Evolutionary conservation across 441 rosid genomes (phyloP).

Genomic region (Francoa sonchifolia): DNA sequence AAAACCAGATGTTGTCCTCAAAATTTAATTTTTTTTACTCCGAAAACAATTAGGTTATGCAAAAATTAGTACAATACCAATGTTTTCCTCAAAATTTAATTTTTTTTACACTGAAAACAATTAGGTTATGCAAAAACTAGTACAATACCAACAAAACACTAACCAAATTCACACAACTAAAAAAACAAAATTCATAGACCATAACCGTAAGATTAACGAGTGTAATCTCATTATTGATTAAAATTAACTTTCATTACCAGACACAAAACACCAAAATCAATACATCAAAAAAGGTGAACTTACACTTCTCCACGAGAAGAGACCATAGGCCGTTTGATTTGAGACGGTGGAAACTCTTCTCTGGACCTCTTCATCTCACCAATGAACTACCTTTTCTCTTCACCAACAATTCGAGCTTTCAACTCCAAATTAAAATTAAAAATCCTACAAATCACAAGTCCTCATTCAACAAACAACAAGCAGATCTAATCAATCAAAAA

Average conservation of each 20-base stretch:
- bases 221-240: constrained; percentile 18
- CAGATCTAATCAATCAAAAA: constrained; percentile 36
- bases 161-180: constrained; percentile 14
- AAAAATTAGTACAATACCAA: too few relatives aligned
- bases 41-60: too few relatives aligned
- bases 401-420: constrained; percentile 29
- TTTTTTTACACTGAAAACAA: too few relatives aligned
- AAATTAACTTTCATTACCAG: constrained; percentile 12
- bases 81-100: too few relatives aligned
- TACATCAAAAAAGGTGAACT: constrained; percentile 13
- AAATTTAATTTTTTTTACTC: too few relatives aligned
- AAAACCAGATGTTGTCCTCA: too few relatives aligned
- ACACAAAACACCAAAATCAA: constrained; percentile 3
- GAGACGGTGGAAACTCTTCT: constrained; percentile 53
- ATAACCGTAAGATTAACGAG: constrained; percentile 5
- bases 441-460: constrained; percentile 16
- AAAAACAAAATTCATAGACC: constrained; percentile 8
- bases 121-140: too few relatives aligned
- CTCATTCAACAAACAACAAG: constrained; percentile 12
- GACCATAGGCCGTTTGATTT: constrained; percentile 43
- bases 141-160: constrained; percentile 7
- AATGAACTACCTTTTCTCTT: constrained; percentile 10
- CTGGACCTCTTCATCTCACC: constrained; percentile 67
- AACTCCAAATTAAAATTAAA: constrained; percentile 19
- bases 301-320: constrained; percentile 71